These are phyloP conservation scores for Stygiomarasmius scandens DNA, from an alignment of 1,284 basidiomycete species.

Conservation along the genomic window DNA sequence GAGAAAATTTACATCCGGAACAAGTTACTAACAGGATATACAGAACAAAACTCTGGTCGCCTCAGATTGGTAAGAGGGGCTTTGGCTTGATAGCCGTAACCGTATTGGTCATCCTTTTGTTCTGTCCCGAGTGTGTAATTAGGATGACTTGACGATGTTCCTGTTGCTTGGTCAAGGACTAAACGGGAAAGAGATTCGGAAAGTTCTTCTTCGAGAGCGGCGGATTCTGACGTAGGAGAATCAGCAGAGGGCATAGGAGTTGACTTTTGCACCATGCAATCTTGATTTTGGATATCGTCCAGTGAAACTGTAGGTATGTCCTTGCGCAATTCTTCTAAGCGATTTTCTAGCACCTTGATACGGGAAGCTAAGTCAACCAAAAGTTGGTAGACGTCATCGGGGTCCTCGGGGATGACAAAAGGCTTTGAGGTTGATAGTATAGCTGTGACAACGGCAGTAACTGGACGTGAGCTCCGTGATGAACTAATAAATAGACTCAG, in stretches of 20 bases:
- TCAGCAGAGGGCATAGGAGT: no score
- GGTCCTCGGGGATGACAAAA: slow-evolving; percentile 13
- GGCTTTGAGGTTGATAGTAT: slow-evolving; percentile 9
- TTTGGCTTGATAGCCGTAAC: neutral
- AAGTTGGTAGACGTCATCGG: slow-evolving; percentile 5
- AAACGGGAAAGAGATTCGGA: neutral
- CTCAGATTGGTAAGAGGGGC: neutral
- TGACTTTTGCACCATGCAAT: no score
- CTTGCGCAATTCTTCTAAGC: slow-evolving; percentile 3
- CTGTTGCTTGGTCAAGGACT: neutral
- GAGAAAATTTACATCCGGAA: neutral
- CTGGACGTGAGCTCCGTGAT: neutral
- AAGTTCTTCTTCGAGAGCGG: neutral
- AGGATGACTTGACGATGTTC: neutral
- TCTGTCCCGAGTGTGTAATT: neutral
- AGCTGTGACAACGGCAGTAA: slow-evolving; percentile 11
- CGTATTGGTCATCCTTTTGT: neutral
- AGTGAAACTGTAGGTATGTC: neutral
- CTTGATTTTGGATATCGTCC: neutral
- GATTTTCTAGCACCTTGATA: slow-evolving; percentile 11
- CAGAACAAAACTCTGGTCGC: slow-evolving; percentile 9
- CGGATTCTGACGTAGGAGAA: slow-evolving; percentile 4
- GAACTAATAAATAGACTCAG: no score
- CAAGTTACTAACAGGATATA: slow-evolving; percentile 9
- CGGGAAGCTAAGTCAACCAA: slow-evolving; percentile 14